Evolutionary conservation across 495 filamentous ascomycete genomes (phyloP), one percentile per base, ranked within the genome.

Genomic region (Rhypophila decipiens): DNA sequence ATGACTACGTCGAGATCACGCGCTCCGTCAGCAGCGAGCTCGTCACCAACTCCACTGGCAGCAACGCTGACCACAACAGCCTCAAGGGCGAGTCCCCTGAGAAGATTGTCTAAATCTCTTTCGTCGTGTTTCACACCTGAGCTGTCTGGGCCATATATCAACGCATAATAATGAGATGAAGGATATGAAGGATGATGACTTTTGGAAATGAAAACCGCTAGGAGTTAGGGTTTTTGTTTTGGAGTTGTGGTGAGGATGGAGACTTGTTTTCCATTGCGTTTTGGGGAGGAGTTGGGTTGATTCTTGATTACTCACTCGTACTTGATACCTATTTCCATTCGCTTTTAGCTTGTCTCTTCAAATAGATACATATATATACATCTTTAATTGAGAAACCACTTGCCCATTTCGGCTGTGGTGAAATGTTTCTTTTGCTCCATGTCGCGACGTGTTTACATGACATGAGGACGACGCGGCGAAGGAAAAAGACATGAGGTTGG

Each of bases 1-100:
- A 98, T 64, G 93, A 98, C 67, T 98, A 96, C 56, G 93, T 98
- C 53, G 93, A 98, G 72, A 74, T 96, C 48, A 86, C 79, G 21
- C 82, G 93, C 49, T 87, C 95, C 53, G 80, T 95, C 18, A 50
- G 50, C 37, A 50, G 50, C 37, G 53, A 56, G 11, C 39, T 54
- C 24, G 13, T 56, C n/a, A 37, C 42, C 19, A 49, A 39, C 2
- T 5, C 40, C 20, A 47, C 46, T 27, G 56, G 55, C 47, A 53
- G 58, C 19, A 29, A 49, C 0, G 23, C 22, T 2, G 51, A 36
- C 27, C 35, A 34, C n/a, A 46, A 52, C 23, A 63, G 60, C 49
- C 43, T 65, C 42, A 65, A 61, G 48, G 55, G 42, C 20, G 37
- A 22, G 8, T 4, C 19, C 1, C 31, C 44, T 21, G 59, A 62